Evolutionary conservation across 306 rosid genomes (phyloP), one percentile per base, ranked within the genome.

Genomic region (Rosa chinensis): DNA sequence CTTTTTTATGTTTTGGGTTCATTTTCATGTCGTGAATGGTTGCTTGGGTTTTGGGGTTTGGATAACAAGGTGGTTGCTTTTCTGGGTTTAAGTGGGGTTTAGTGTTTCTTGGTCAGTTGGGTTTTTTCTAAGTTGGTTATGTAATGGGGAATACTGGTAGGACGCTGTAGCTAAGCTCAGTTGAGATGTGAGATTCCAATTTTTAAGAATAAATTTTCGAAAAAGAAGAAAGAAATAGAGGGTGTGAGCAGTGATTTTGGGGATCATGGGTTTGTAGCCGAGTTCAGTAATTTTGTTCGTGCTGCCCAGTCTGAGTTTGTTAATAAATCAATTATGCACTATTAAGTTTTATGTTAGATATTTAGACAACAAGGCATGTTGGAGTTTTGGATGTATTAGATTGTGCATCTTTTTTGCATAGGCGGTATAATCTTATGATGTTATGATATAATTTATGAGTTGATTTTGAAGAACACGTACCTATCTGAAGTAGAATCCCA

Each of bases 21-120:
- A 56, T 14, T 56, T 56, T 39, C 11, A 21, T n/a, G 6, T 56
- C 55, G 59, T 71, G 61, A 39, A 39, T 37, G 52, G 50, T 12
- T 74, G 8, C 42, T 74, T 44, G 37, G 67, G 9, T 74, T 73
- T 55, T 40, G 37, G 66, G 47, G 18, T 9, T 10, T 68, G 52
- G 32, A 68, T 68, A 68, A 20, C 8, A 68, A 74, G 50, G 50
- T 74, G 67, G 35, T 37, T 47, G 6, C 16, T 52, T 73, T 25
- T 17, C 56, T 32, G 62, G 62, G 61, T 72, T 72, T 72, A 72
- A 44, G n/a, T 11, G 42, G 53, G 52, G 47, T 75, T 58, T 59
- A 44, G 69, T 58, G 70, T 66, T 37, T 37, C 47, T 16, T 13
- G 47, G 47, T 37, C 44, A 37, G 45, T 66, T 37, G 70, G 47